These are phyloP conservation scores for Rhizophora mangle DNA, from an alignment of 345 rosid species.

Conservation along the genomic window DNA sequence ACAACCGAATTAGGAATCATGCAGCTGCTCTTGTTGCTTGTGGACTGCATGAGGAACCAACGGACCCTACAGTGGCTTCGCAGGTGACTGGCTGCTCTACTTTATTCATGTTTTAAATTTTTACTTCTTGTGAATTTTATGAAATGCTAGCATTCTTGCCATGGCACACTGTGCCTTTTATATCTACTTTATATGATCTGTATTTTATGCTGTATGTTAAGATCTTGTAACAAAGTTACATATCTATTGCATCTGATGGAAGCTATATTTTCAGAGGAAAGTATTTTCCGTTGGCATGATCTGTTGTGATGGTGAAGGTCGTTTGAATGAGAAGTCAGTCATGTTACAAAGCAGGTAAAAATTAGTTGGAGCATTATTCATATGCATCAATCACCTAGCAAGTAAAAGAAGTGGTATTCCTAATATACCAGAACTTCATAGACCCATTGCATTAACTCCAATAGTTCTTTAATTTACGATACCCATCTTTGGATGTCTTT, in stretches of 20 bases:
- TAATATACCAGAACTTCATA: neutral
- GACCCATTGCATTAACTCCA: too few species aligned
- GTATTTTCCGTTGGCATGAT: conserved; percentile 86
- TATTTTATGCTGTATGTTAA: neutral
- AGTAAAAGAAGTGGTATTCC: neutral
- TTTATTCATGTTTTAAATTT: neutral
- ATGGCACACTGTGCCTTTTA: neutral
- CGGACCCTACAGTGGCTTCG: conserved; percentile 87
- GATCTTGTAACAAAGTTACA: conserved; percentile 1
- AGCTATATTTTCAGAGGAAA: conserved; percentile 59
- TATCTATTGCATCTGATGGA: conserved; percentile 24
- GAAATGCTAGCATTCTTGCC: neutral
- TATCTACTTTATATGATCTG: too few species aligned
- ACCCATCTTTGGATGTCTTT: neutral
- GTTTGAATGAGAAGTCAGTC: conserved; percentile 78
- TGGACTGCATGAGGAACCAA: conserved; percentile 64
- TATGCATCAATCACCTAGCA: conserved; percentile 5
- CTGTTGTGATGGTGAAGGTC: conserved; percentile 95
- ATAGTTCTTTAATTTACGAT: too few species aligned
- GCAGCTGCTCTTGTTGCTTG: conserved; percentile 54
- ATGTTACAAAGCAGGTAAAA: conserved; percentile 85
- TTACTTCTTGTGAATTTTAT: neutral
- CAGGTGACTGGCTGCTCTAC: conserved; percentile 45
- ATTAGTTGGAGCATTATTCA: neutral
- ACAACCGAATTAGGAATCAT: conserved; percentile 58